Evolutionary conservation across 108 stramenopile species (phyloP).

Genomic region (Schizochytrium sp.): DNA sequence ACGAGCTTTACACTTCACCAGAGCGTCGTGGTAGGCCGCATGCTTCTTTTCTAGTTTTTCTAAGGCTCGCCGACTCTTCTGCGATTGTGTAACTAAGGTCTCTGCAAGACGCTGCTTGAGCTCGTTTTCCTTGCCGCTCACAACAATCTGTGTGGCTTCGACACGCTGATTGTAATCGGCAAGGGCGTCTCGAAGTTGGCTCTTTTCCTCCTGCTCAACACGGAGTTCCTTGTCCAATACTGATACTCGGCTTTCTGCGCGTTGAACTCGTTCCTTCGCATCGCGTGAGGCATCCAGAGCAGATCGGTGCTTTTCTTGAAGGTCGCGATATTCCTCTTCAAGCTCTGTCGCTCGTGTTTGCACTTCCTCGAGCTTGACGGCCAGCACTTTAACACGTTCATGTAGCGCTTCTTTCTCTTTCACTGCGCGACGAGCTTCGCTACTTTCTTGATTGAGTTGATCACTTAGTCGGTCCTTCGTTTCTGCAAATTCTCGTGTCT

Average conservation of each 20-base stretch:
- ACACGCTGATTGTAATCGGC: constrained; percentile 6
- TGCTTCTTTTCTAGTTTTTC: constrained; percentile 57
- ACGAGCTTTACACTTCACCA: constrained; percentile 27
- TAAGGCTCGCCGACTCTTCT: constrained; percentile 3
- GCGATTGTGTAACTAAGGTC: not conserved
- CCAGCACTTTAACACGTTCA: not conserved
- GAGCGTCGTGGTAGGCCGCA: constrained; percentile 42
- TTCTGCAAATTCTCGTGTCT: constrained; percentile 53
- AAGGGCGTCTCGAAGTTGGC: not conserved
- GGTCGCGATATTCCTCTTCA: constrained; percentile 35
- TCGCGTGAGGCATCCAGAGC: not conserved
- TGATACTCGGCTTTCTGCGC: constrained; percentile 11
- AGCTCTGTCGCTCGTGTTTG: constrained; percentile 47
- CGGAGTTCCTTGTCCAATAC: constrained; percentile 40
- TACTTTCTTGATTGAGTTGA: not conserved
- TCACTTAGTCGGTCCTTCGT: not conserved
- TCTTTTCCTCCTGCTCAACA: not conserved
- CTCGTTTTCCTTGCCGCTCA: not conserved
- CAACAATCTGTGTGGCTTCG: not conserved
- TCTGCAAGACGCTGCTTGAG: constrained; percentile 35
- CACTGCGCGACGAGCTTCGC: not conserved
- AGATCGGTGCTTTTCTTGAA: constrained; percentile 35
- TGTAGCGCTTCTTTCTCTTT: constrained; percentile 58
- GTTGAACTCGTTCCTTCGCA: not conserved
- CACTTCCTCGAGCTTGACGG: constrained; percentile 45